A percentile compares a stretch with the other conserved stretches of the same genome.
Evolutionary conservation across 2,329 filamentous ascomycete species (phyloP).

Genomic region (Penicillium decumbens): DNA sequence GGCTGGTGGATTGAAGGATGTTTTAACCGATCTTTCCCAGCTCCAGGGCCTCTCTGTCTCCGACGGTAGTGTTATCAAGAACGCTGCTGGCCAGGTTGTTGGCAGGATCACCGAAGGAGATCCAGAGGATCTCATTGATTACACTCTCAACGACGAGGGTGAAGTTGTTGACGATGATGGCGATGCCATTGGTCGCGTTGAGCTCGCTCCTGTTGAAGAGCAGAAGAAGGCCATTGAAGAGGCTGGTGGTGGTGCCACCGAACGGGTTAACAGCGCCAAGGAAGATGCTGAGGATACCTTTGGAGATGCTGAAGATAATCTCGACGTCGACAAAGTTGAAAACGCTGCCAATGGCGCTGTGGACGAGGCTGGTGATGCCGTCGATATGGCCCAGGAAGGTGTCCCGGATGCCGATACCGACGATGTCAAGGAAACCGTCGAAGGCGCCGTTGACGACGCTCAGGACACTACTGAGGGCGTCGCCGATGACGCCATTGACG

Average conservation of each 20-base stretch:
- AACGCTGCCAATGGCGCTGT: slow-evolving; percentile 6
- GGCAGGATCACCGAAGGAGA: slow-evolving; percentile 42
- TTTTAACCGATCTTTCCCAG: slow-evolving; percentile 33
- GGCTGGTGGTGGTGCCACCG: slow-evolving; percentile 46
- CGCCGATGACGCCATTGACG: slow-evolving; percentile 25
- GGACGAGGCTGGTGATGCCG: background rate
- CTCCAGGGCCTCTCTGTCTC: slow-evolving; percentile 44
- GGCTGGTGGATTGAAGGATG: slow-evolving; percentile 20
- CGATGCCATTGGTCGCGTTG: slow-evolving; percentile 35
- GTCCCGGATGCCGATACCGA: background rate
- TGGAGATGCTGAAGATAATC: background rate
- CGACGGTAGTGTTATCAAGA: slow-evolving; percentile 52
- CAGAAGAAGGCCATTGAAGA: slow-evolving; percentile 29
- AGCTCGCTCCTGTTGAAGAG: slow-evolving; percentile 27
- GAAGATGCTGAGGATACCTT: slow-evolving; percentile 42
- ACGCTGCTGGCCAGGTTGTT: slow-evolving; percentile 39
- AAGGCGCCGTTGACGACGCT: slow-evolving; percentile 8
- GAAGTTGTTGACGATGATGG: slow-evolving; percentile 41
- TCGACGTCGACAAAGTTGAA: slow-evolving; percentile 23
- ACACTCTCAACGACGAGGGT: slow-evolving; percentile 39
- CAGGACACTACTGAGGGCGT: background rate
- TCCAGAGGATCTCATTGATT: slow-evolving; percentile 34
- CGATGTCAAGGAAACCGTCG: too few relatives aligned
- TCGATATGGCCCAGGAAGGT: slow-evolving; percentile 7
- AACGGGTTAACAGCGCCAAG: slow-evolving; percentile 48